Evolutionary conservation across 106 monocot species (phyloP), one percentile per base, ranked within the genome.

Genomic region (Allium fistulosum): DNA sequence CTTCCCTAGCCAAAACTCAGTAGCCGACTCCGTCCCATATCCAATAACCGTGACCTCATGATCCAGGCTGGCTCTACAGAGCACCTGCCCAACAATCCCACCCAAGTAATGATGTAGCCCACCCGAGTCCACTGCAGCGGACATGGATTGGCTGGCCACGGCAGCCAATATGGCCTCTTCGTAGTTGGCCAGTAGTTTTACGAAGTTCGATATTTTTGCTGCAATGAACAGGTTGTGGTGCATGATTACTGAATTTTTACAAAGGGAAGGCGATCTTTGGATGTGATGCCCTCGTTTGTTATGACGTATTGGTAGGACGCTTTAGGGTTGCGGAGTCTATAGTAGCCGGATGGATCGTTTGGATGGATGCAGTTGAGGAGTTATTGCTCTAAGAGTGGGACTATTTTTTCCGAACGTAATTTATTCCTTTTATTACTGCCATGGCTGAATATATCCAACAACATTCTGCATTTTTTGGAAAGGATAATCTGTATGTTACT

Each of bases 21-120:
- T 59, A 11, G 69, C 62, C 10, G 56, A 37, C n/a, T 17, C 55
- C 7, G 59, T 58, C 10, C 73, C 78, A 49, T 85, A 85, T 2
- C 84, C 84, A 4, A 85, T 81, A 16, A 78, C 17, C 0, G 78
- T 11, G 17, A 85, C 85, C n/a, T 71, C 81, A 37, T 85, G 85
- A 62, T 78, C 68, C 5, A 85, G 57, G 6, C 75, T 48, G 0
- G 68, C 49, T 45, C 66, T 71, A 22, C 85, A 85, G 0, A 75
- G 74, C 15, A 78, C 81, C 2, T 22, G 73, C 49, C 69, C 66
- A 18, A 74, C 51, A 26, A 76, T 77, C 9, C 53, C 18, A 6
- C 71, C 62, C 48, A 81, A 81, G 64, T 78, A 78, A 68, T 85
- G 85, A 12, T 50, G 67, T 17, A 74, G 59, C 4, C 77, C 60